Base-by-base conservation (phyloP, 2,329 filamentous ascomycete genomes). In the Paracorniculantispora psalliotae region DNA sequence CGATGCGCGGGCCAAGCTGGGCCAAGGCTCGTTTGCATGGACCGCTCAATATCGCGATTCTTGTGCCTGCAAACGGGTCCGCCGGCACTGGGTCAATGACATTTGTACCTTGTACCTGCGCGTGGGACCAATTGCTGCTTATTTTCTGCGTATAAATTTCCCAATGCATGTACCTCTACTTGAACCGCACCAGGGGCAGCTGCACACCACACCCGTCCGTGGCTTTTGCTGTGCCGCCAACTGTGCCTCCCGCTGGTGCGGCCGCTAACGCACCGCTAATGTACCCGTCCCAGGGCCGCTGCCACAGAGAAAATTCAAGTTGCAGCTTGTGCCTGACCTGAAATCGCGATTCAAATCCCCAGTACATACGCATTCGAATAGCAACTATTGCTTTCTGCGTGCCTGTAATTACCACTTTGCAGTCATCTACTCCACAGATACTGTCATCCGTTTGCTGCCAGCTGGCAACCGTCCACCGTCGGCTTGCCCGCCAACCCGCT, bases 221-320 rank as follows among this genome's bases (percentile, higher is more conserved):
- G 33, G 52, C 26, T 19, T 30, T 21, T 23, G 15, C 17, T 37
- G 48, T 47, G 43, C 53, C 39, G 28, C 39, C 39, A 15, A 9
- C 23, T 17, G 7, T 37, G 25, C 12, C 25, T 9, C n/a, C 35
- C 15, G 23, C 30, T 56, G 53, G 53, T 56, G 53, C 53, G 53
- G 53, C 53, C 47, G 53, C 53, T 39, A 56, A 56, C 19, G 30
- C 39, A 30, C 41, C 43, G 43, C 53, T 56, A 56, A 41, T 41
- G 50, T 33, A 28, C 26, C 39, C 39, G 15, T 33, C 39, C 25
- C n/a, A 43, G 12, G n/a, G 26, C 37, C 28, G 47, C 28, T 43
- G 33, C 21, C 21, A 53, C 17, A 41, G 17, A 8, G 23, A 46
- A 35, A 35, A 25, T 23, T 55, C 25, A 35, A 25, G n/a, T 15